Conservation (phyloP, 1,284 basidiomycete genomes). For the Tylopilus orsonianus region DNA sequence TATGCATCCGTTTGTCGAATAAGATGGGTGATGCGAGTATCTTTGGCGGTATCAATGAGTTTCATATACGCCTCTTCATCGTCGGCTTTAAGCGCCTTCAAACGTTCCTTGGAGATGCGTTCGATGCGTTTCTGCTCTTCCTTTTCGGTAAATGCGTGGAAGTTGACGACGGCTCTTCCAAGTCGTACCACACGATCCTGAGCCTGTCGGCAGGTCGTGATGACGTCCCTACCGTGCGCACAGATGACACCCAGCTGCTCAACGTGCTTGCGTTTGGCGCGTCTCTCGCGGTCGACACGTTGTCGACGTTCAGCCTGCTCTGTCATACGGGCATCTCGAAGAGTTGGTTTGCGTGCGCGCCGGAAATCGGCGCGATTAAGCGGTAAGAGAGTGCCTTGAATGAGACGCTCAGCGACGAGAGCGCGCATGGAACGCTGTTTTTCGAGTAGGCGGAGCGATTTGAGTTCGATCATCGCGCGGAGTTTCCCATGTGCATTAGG, state of each 20-base stretch:
- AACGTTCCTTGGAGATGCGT: constrained; percentile 95
- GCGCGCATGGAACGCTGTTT: constrained; percentile 89
- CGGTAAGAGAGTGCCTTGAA: constrained; percentile 88
- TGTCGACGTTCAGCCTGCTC: constrained; percentile 93
- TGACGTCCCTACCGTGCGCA: constrained; percentile 78
- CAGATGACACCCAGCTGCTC: constrained; percentile 91
- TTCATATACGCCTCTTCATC: constrained; percentile 99
- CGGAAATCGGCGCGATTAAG: constrained; percentile 93
- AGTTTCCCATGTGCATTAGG: constrained; percentile 77
- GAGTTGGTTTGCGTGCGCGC: constrained; percentile 81
- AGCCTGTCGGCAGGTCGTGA: constrained; percentile 60
- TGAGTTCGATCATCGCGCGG: constrained; percentile 92
- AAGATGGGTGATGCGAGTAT: constrained; percentile 97
- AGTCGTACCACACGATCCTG: constrained; percentile 83
- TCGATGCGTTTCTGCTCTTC: constrained; percentile 99
- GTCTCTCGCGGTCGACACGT: constrained; percentile 87
- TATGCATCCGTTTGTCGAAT: constrained; percentile 94
- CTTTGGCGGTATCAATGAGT: constrained; percentile 98
- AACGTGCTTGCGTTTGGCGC: constrained; percentile 95
- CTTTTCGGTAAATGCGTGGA: constrained; percentile 92
- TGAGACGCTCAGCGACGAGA: constrained; percentile 83
- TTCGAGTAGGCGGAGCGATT: constrained; percentile 86
- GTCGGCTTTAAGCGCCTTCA: constrained; percentile 96
- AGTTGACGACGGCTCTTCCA: constrained; percentile 82
- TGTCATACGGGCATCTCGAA: constrained; percentile 89